Evolutionary conservation across 371 early-diverging fungal species (phyloP), one percentile per base, ranked within the genome.

Genomic region (Lichtheimia hyalospora): DNA sequence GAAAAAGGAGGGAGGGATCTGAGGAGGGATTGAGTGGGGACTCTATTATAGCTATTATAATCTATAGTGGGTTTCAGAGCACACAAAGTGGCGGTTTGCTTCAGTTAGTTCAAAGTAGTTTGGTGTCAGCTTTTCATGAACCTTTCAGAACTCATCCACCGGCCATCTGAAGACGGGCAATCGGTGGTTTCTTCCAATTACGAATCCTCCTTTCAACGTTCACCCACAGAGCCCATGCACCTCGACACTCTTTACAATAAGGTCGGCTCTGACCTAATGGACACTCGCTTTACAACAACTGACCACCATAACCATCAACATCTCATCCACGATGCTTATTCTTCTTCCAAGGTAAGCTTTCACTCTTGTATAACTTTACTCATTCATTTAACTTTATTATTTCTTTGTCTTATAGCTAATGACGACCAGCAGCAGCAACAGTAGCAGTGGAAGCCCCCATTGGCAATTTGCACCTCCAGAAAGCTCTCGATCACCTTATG

Each of bases 141-240:
- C 34, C 54, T 61, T 23, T 54, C 53, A 41, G 61, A 61, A 39
- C 61, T 61, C 41, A 46, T 61, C 27, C 61, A 61, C 28, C 61
- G 61, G 48, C 34, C 61, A 24, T 21, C 61, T 24, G 54, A 53
- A n/a, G 61, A 61, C 25, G 46, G 49, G 44, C 18, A 43, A 39
- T 41, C 61, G n/a, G 51, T 51, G 27, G 54, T 46, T 14, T 39
- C 54, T 39, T 49, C 54, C 43, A 53, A 28, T 27, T 61, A 54
- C 25, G 54, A 61, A 34, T 34, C 34, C 28, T 54, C 20, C n/a
- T 61, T 58, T 20, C 59, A 49, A 25, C 41, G 34, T 20, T 24
- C 40, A 42, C 20, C 39, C 3, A 41, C 50, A 50, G 59, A 58
- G 49, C 51, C 51, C 8, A 58, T 58, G 40, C 59, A 58, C 53